Base-by-base conservation (phyloP, 768 basidiomycete genomes). In the Russula dissimulans region DNA sequence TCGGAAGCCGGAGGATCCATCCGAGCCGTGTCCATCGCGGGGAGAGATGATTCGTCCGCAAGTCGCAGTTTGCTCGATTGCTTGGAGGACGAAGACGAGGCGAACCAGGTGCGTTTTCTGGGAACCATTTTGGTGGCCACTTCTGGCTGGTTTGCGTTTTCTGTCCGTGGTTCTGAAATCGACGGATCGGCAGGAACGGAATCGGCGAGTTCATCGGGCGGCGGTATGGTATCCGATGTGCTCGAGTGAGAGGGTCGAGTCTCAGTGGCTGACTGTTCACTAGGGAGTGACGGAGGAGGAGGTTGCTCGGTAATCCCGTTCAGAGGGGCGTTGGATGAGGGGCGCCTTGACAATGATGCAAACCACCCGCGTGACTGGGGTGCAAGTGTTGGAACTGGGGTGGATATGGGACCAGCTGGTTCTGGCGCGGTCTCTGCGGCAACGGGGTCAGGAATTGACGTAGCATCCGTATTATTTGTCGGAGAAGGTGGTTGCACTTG, bases 61-160 rank as follows among this genome's bases (percentile, higher is more conserved):
- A 15, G 43, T 45, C 44, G 54, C 29, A 29, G 7, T 46, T 56
- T 62, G 41, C 45, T 57, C 17, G 56, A 18, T n/a, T 32, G 56
- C 39, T 48, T 48, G 41, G 56, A 52, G 34, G 61, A 43, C 11
- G 36, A 42, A 14, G 60, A 61, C 12, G 56, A 26, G 8, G 45
- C 22, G 32, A 62, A 62, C 61, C 61, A 62, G n/a, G 56, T n/a
- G 32, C 61, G 61, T 15, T 57, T 62, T 46, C 56, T 57, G 6
- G 61, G 56, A 47, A 57, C 39, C 2, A 46, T 26, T 36, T 54
- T 54, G 26, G 9, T 22, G 29, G 47, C 56, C 1, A 26, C 14
- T 15, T 50, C 56, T 12, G 51, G 17, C 32, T 11, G 49, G 51
- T 8, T 31, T 17, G 45, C 45, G 32, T 43, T 32, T 31, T 22